A percentile compares a stretch with the other conserved stretches of the same genome.
These are phyloP conservation scores for Ophiocordyceps unilateralis DNA, from an alignment of 2,329 filamentous ascomycete species.

Conservation along the genomic window DNA sequence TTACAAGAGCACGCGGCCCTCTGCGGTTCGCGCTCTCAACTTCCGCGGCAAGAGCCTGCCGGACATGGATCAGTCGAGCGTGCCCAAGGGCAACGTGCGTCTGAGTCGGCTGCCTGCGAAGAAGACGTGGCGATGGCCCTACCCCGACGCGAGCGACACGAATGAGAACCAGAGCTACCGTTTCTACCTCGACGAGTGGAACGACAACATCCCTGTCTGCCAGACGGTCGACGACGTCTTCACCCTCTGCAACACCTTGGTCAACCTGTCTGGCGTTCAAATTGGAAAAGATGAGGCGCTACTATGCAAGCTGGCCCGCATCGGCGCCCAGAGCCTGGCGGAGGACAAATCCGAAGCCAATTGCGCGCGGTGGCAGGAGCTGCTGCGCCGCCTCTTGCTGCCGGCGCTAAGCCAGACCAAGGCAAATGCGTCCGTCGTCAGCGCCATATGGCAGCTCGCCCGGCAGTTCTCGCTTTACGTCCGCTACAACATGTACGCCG, in stretches of 20 bases:
- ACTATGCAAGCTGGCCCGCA: conserved; percentile 67
- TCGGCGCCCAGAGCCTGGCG: conserved; percentile 59
- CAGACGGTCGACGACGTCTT: conserved; percentile 85
- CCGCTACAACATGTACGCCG: conserved; percentile 78
- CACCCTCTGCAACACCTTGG: conserved; percentile 63
- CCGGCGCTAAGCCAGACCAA: conserved; percentile 77
- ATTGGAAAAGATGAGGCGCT: conserved; percentile 72
- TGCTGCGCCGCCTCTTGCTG: conserved; percentile 70
- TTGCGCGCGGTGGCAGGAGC: conserved; percentile 61
- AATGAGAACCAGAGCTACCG: conserved; percentile 66
- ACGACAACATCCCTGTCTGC: conserved; percentile 81
- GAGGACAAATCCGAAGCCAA: conserved; percentile 58
- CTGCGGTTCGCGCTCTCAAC: conserved; percentile 11
- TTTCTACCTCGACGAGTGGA: conserved; percentile 97
- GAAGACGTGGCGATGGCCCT: conserved; percentile 66
- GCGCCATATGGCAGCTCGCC: conserved; percentile 73
- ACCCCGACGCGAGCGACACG: conserved; percentile 59
- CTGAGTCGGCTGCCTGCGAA: conserved; percentile 41
- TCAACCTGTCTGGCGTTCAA: conserved; percentile 74
- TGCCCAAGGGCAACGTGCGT: conserved; percentile 52
- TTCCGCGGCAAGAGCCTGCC: conserved; percentile 27
- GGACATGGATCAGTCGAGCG: conserved; percentile 44
- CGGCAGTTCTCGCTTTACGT: conserved; percentile 58
- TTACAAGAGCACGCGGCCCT: conserved; percentile 27
- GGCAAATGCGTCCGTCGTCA: conserved; percentile 66